Evolutionary conservation across 179 eudicot species (phyloP).

Genomic region (Heliamphora pulchella): DNA sequence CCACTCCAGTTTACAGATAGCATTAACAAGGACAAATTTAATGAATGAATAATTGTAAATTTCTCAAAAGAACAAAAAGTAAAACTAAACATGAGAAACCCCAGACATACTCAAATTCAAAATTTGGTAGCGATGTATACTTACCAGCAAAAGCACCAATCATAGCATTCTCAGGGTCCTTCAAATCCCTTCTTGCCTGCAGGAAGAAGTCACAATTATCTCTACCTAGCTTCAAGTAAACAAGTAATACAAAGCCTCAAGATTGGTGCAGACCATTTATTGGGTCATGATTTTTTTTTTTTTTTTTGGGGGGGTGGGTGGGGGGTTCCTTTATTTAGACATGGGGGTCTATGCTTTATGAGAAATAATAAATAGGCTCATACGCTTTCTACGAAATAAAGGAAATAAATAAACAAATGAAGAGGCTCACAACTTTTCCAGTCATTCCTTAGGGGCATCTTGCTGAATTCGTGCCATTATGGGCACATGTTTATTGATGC

Average conservation of each 20-base stretch:
- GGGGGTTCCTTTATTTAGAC: background rate
- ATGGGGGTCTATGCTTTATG: background rate
- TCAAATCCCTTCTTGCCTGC: slow-evolving; percentile 81
- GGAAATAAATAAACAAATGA: background rate
- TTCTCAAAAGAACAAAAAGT: background rate
- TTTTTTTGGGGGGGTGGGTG: no score
- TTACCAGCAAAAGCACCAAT: slow-evolving; percentile 95
- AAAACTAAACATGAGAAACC: background rate
- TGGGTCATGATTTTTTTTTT: background rate
- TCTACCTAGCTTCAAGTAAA: slow-evolving; percentile 4
- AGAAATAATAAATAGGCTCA: slow-evolving; percentile 3
- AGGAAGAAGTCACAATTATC: slow-evolving; percentile 11
- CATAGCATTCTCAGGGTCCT: slow-evolving; percentile 82
- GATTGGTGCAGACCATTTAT: background rate
- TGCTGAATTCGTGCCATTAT: background rate
- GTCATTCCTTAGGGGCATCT: background rate
- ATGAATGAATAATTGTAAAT: background rate
- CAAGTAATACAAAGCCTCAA: background rate
- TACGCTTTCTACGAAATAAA: background rate
- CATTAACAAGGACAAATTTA: background rate
- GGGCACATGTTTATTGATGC: background rate
- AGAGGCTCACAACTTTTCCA: background rate
- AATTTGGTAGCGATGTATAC: background rate
- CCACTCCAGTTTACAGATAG: background rate
- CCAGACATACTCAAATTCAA: background rate